phyloP scores from a whole-genome alignment of 2,329 filamentous ascomycete species.

The Colletotrichum destructivum region DNA sequence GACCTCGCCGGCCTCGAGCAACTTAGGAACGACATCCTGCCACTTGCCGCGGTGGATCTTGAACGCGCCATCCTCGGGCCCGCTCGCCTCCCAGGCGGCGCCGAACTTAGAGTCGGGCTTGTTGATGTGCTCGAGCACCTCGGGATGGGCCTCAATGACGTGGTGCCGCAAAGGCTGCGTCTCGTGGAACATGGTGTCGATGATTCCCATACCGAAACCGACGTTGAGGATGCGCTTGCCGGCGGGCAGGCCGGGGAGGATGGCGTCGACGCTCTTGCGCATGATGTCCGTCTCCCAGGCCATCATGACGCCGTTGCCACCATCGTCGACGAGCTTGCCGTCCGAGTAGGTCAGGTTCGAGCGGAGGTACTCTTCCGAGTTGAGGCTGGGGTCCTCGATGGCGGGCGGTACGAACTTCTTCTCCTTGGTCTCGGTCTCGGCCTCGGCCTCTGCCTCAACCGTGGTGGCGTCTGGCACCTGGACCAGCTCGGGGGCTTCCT shows the following conservation, averaged over 20 bases:
- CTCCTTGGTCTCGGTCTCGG: slow-evolving; percentile 42
- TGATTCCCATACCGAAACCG: slow-evolving; percentile 92
- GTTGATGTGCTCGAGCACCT: slow-evolving; percentile 77
- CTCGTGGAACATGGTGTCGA: slow-evolving; percentile 82
- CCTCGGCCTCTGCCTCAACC: neutral
- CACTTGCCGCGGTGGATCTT: slow-evolving; percentile 82
- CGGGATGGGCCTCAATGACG: slow-evolving; percentile 88
- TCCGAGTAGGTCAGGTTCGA: slow-evolving; percentile 76
- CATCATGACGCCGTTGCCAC: slow-evolving; percentile 94
- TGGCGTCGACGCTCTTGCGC: slow-evolving; percentile 79
- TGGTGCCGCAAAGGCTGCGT: slow-evolving; percentile 80
- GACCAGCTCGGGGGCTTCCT: slow-evolving; percentile 47
- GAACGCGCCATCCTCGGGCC: slow-evolving; percentile 76
- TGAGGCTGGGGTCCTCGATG: slow-evolving; percentile 64
- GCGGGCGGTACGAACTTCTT: slow-evolving; percentile 55
- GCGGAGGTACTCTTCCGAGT: slow-evolving; percentile 77
- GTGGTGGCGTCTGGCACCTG: slow-evolving; percentile 34
- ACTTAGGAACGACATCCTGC: slow-evolving; percentile 82
- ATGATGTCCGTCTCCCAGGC: slow-evolving; percentile 92
- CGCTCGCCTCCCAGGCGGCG: slow-evolving; percentile 67
- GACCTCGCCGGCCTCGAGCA: slow-evolving; percentile 77
- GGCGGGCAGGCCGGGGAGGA: slow-evolving; percentile 58
- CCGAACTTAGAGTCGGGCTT: slow-evolving; percentile 67
- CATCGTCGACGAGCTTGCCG: slow-evolving; percentile 79
- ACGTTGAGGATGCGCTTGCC: slow-evolving; percentile 86